Percentiles rank a stretch among this genome's conserved stretches.
Conservation (phyloP, 2,329 filamentous ascomycete species). For the Colletotrichum spaethianum region DNA sequence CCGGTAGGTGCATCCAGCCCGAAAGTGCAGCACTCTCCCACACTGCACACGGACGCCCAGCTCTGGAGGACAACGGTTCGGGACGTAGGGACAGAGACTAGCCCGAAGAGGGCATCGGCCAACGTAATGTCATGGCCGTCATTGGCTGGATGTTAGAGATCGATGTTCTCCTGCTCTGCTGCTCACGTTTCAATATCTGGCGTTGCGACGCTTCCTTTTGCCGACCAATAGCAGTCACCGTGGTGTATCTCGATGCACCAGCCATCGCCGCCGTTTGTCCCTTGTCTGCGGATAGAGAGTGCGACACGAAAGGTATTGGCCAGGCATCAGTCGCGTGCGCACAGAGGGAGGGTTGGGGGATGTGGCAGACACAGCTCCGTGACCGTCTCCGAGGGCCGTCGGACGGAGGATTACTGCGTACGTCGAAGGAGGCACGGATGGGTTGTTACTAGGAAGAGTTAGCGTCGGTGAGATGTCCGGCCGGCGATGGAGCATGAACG, state of each 20-base stretch:
- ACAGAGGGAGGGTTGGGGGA: constrained; percentile 23
- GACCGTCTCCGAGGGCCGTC: constrained; percentile 34
- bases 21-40: constrained; percentile 14
- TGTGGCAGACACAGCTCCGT: constrained; percentile 19
- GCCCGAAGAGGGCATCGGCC: constrained; percentile 22
- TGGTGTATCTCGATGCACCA: not conserved
- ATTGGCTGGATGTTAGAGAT: constrained; percentile 27
- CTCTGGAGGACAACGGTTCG: constrained; percentile 36
- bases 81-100: constrained; percentile 35
- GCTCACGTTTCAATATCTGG: constrained; percentile 33
- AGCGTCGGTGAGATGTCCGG: constrained; percentile 39
- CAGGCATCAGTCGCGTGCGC: constrained; percentile 28
- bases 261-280: constrained; percentile 12
- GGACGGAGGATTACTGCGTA: constrained; percentile 25
- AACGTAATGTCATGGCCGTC: constrained; percentile 12
- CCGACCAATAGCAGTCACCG: constrained; percentile 4
- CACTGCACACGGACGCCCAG: constrained; percentile 32
- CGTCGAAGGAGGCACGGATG: constrained; percentile 32
- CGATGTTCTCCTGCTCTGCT: constrained; percentile 9
- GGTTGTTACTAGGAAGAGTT: constrained; percentile 26
- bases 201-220: constrained; percentile 11
- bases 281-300: constrained; percentile 24
- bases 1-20: constrained; percentile 6
- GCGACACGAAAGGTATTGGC: constrained; percentile 26
- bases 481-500: constrained; percentile 17